Base-by-base conservation (phyloP, 2,329 filamentous ascomycete species). In the Monilinia fructicola region DNA sequence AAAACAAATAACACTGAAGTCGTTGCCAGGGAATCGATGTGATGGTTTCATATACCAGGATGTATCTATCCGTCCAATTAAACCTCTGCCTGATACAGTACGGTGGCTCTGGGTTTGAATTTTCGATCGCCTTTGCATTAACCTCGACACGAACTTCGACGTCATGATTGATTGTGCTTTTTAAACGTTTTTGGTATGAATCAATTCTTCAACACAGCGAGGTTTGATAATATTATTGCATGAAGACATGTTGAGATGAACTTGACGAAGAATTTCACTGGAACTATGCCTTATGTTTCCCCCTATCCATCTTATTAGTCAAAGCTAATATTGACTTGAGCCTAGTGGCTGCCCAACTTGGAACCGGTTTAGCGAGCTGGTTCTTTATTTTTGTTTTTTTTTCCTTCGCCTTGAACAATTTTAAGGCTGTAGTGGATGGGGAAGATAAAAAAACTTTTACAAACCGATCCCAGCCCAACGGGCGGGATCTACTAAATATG, bases 1-100 rank as follows among this genome's bases (percentile, higher is more conserved):
- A 38, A 18, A 21, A 61, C 18, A 18, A 28, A 31, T 9, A 26
- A 18, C 16, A n/a, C n/a, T n/a, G n/a, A n/a, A 26, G 42, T 40
- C 23, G 31, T 61, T 23, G 10, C 44, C 14, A 52, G 46, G 58
- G 44, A 46, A 52, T 52, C 48, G 42, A 48, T 61, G 58, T 35
- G 12, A 26, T 38, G 21, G 31, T 40, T 61, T 38, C 59, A 52
- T 21, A 52, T 21, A 28, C 46, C n/a, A 52, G 44, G 59, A 52
- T 61, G 46, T 10, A 61, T 48, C 44, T 52, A 52, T 61, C 59
- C 44, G 21, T 21, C 59, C 59, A 61, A 50, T 50, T n/a, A 50
- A 40, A 61, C 28, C 26, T 61, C 40, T 12, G 46, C 31, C 59
- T 28, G 44, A 50, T 44, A 44, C 16, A 35, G 31, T 35, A 7